Percentiles rank a stretch among this genome's conserved stretches.
Conservation (phyloP, 495 filamentous ascomycete species). For the Lasiosphaeria ovina region DNA sequence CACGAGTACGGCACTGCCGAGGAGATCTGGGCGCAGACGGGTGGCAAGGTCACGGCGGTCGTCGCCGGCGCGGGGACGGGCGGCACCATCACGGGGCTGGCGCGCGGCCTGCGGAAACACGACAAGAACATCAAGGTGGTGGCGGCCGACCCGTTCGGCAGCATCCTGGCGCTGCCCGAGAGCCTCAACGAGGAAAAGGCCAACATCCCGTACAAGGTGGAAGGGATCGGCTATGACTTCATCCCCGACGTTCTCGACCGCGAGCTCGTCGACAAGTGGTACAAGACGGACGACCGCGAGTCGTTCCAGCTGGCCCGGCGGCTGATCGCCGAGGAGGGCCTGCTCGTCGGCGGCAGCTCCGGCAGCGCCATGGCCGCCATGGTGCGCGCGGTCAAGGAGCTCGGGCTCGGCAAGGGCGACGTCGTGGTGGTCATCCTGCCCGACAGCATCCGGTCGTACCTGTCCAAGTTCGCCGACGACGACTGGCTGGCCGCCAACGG, state of each 20-base stretch:
- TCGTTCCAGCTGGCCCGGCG: slow-evolving; percentile 86
- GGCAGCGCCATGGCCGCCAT: slow-evolving; percentile 89
- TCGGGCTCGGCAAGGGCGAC: slow-evolving; percentile 70
- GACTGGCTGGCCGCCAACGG: slow-evolving; percentile 97
- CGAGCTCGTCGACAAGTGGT: slow-evolving; percentile 84
- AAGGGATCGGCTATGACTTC: slow-evolving; percentile 99
- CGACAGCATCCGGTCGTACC: slow-evolving; percentile 94
- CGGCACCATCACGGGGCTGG: slow-evolving; percentile 89
- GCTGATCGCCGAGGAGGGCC: slow-evolving; percentile 89
- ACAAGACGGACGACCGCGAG: slow-evolving; percentile 93
- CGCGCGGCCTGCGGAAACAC: slow-evolving; percentile 83
- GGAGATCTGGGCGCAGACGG: slow-evolving; percentile 92
- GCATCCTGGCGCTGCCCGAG: slow-evolving; percentile 78
- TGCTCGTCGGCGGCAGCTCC: slow-evolving; percentile 91
- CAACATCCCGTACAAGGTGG: slow-evolving; percentile 91
- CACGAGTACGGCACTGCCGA: slow-evolving; percentile 95
- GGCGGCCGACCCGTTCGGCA: slow-evolving; percentile 87
- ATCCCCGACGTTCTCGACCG: slow-evolving; percentile 90
- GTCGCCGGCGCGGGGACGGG: slow-evolving; percentile 94
- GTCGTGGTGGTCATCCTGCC: slow-evolving; percentile 87
- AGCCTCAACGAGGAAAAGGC: slow-evolving; percentile 71
- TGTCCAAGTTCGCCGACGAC: slow-evolving; percentile 98
- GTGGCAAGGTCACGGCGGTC: slow-evolving; percentile 78
- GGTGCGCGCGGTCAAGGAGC: slow-evolving; percentile 73
- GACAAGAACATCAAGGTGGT: slow-evolving; percentile 79